A percentile compares a stretch with the other conserved stretches of the same genome.
Conservation (phyloP, 169 alveolate species). For the Plasmodium gaboni region DNA sequence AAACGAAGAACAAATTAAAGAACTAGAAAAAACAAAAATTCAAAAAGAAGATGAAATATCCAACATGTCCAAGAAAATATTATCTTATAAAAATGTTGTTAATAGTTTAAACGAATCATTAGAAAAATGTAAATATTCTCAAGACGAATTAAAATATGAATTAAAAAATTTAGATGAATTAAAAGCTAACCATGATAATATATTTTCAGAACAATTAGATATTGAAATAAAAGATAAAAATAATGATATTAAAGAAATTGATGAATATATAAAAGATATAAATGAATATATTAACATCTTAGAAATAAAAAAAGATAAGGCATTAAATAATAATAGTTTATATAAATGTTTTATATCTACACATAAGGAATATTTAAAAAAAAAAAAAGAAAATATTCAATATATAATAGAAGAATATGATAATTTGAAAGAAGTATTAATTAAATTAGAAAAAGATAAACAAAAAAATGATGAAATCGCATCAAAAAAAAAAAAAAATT, state of each 20-base stretch:
- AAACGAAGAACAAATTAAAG: constrained; percentile 43
- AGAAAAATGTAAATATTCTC: constrained; percentile 37
- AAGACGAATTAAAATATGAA: constrained; percentile 51
- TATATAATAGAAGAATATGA: constrained; percentile 24
- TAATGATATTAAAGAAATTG: constrained; percentile 19
- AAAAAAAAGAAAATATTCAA: constrained; percentile 25
- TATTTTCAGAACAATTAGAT: constrained; percentile 63
- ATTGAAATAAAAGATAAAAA: constrained; percentile 66
- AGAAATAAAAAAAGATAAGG: constrained; percentile 16
- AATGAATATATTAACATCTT: constrained; percentile 17
- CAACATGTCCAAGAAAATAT: constrained; percentile 17
- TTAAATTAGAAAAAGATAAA: constrained; percentile 49
- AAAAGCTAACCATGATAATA: constrained; percentile 38
- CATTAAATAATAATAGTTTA: background rate
- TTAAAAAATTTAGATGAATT: constrained; percentile 51
- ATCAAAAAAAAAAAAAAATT: constrained; percentile 31
- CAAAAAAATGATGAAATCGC: constrained; percentile 60
- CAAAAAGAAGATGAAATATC: constrained; percentile 39
- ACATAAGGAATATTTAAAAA: constrained; percentile 25
- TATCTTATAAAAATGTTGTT: constrained; percentile 27
- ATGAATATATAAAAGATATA: constrained; percentile 19
- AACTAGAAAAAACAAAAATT: constrained; percentile 27
- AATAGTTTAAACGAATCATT: constrained; percentile 46
- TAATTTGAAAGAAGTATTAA: constrained; percentile 33
- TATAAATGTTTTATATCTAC: constrained; percentile 41